Evolutionary conservation across 495 filamentous ascomycete genomes (phyloP).

Genomic region (Chlorociboria aeruginascens): DNA sequence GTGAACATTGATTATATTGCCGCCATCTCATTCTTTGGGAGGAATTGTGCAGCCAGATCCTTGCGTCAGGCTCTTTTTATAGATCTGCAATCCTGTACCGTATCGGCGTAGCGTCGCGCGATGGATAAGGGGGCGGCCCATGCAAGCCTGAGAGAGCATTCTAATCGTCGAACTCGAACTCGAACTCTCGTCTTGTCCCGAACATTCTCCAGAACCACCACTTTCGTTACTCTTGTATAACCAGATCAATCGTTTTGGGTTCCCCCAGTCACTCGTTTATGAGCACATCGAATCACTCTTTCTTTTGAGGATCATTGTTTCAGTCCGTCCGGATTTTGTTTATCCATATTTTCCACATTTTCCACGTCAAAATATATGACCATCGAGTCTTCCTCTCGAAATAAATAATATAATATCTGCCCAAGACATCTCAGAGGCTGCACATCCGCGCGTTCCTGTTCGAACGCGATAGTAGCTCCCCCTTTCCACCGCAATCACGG

Average conservation of each 20-base stretch:
- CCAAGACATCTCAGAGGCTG: slow-evolving; percentile 1
- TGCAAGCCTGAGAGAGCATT: background rate
- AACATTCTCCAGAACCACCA: no score
- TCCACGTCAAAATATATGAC: background rate
- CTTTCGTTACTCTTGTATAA: slow-evolving; percentile 11
- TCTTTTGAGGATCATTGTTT: slow-evolving; percentile 5
- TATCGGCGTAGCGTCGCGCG: slow-evolving; percentile 12
- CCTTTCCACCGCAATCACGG: slow-evolving; percentile 22
- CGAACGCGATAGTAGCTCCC: slow-evolving; percentile 14
- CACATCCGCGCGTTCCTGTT: slow-evolving; percentile 4
- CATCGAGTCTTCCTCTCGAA: slow-evolving; percentile 1
- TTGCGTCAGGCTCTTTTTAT: slow-evolving; percentile 19
- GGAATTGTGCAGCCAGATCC: slow-evolving; percentile 12
- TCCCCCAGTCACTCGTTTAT: slow-evolving; percentile 19
- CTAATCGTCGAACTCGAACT: no score
- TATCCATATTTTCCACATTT: background rate
- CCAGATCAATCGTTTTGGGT: slow-evolving; percentile 3
- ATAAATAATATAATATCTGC: background rate
- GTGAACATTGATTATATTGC: background rate
- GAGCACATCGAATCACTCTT: slow-evolving; percentile 5
- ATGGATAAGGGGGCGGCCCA: slow-evolving; percentile 14
- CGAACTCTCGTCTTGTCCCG: no score
- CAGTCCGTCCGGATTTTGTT: background rate
- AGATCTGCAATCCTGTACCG: slow-evolving; percentile 15
- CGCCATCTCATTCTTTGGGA: slow-evolving; percentile 7